Base-by-base conservation (phyloP, 768 basidiomycete species). In the Suillus paluster region DNA sequence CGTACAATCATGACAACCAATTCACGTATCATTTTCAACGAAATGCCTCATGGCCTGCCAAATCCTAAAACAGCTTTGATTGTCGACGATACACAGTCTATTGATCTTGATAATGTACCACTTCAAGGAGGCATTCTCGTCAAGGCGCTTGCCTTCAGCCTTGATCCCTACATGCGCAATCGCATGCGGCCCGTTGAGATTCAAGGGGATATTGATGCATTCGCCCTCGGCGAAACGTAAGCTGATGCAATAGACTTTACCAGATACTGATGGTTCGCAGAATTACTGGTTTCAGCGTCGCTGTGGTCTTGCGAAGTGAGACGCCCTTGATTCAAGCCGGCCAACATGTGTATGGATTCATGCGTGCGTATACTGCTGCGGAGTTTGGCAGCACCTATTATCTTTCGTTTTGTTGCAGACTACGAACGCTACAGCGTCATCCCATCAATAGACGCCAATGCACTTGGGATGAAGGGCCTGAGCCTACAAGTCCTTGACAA, bases 101-200 rank as follows among this genome's bases (percentile, higher is more conserved):
- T 88, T 66, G 86, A 87, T 64, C 66, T 80, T 21, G 82, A 84
- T 19, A 79, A 67, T 33, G 78, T 78, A 1, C 69, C 78, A 2
- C 68, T 85, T 45, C 70, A 83, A 21, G 81, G 82, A 0, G 82
- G 83, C 0, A 67, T 84, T 59, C 67, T 88, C 9, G 49, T 85
- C 65, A 87, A 86, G 70, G 78, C 78, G 0, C 76, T 87, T 17
- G 77, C 75, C 6, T 64, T 85, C 17, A 79, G 79, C 17, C 67
- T 84, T 44, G 84, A 84, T 56, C 83, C 83, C 0, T 82, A 80
- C 64, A 30, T 82, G 62, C 64, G 79, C 17, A 73, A 74, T 11
- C 67, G 69, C 38, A 83, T 86, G 83, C 68, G 77, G 9, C 62
- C 61, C 14, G 5, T 33, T 27, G 63, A 67, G 23, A 67, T 66